Conservation (phyloP, 2,329 filamentous ascomycete species). For the Cladosporium colombiae region DNA sequence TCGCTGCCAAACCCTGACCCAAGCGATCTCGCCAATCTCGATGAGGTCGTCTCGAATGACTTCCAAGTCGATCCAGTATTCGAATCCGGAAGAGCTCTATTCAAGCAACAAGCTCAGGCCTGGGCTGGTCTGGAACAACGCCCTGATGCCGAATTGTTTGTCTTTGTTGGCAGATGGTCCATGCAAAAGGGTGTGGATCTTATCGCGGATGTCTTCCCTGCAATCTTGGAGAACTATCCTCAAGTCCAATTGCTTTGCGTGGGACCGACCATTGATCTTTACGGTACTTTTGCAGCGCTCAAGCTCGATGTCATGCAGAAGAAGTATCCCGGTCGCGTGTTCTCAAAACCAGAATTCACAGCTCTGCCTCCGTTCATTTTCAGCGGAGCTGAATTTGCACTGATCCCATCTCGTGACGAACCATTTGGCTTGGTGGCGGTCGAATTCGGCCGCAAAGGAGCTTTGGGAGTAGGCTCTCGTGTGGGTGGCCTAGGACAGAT, state of each 20-base stretch:
- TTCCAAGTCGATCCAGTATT: conserved; percentile 56
- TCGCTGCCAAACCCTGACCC: conserved; percentile 67
- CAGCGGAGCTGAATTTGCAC: conserved; percentile 66
- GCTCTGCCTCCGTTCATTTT: conserved; percentile 66
- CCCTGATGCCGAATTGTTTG: conserved; percentile 63
- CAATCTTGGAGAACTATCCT: conserved; percentile 60
- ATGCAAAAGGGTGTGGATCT: conserved; percentile 69
- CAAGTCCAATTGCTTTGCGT: conserved; percentile 64
- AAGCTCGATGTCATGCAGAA: conserved; percentile 66
- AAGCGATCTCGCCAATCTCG: conserved; percentile 63
- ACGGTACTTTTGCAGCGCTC: conserved; percentile 66
- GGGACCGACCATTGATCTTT: conserved; percentile 68
- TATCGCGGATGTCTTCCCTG: conserved; percentile 68
- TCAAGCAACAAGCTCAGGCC: conserved; percentile 64
- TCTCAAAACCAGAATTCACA: conserved; percentile 68
- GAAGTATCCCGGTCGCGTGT: conserved; percentile 65
- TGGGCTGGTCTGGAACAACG: conserved; percentile 66
- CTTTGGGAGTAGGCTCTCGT: conserved; percentile 64
- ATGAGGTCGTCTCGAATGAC: conserved; percentile 52
- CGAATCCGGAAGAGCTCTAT: conserved; percentile 54
- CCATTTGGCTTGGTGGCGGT: conserved; percentile 69
- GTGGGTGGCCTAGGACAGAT: conserved; percentile 68
- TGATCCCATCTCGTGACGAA: conserved; percentile 69
- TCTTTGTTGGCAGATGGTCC: conserved; percentile 69
- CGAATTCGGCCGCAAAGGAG: conserved; percentile 68